These are phyloP conservation scores for Myxozyma mucilagina DNA, from an alignment of 805 yeast species.

Conservation along the genomic window DNA sequence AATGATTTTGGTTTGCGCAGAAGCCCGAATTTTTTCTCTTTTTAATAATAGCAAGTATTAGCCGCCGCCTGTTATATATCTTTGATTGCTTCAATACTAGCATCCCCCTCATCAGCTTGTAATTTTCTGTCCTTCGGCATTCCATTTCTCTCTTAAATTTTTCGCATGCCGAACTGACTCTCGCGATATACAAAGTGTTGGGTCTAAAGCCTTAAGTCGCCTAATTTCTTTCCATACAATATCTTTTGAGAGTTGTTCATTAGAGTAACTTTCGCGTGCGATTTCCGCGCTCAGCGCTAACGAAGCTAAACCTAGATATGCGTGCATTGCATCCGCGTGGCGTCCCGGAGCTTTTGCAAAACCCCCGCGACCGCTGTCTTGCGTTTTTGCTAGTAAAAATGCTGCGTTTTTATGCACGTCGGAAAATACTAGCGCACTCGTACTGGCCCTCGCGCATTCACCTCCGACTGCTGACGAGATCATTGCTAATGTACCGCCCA, in stretches of 20 bases:
- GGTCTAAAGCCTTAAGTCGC: slow-evolving; percentile 18
- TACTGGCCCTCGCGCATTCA: background rate
- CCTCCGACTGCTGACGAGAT: background rate
- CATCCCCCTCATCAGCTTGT: background rate
- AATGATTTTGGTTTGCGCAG: no score
- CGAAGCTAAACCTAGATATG: slow-evolving; percentile 31
- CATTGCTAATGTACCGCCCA: slow-evolving; percentile 39
- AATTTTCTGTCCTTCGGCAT: background rate
- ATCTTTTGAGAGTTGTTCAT: background rate
- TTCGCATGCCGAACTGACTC: slow-evolving; percentile 6
- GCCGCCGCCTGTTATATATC: background rate
- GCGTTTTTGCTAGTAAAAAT: slow-evolving; percentile 23
- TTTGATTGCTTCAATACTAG: background rate
- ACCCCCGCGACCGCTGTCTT: slow-evolving; percentile 29
- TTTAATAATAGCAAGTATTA: no score
- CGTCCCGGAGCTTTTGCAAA: slow-evolving; percentile 29
- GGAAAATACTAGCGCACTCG: slow-evolving; percentile 1
- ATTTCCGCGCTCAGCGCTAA: slow-evolving; percentile 20
- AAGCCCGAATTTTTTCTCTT: no score
- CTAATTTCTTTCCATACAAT: background rate
- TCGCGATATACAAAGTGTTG: slow-evolving; percentile 15
- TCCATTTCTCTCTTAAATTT: slow-evolving; percentile 15
- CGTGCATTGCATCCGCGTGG: slow-evolving; percentile 33
- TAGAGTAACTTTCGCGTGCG: background rate
- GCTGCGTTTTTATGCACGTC: slow-evolving; percentile 1